phyloP scores from a whole-genome alignment of 1,284 basidiomycete genomes.

The Fomitopsis schrenkii region DNA sequence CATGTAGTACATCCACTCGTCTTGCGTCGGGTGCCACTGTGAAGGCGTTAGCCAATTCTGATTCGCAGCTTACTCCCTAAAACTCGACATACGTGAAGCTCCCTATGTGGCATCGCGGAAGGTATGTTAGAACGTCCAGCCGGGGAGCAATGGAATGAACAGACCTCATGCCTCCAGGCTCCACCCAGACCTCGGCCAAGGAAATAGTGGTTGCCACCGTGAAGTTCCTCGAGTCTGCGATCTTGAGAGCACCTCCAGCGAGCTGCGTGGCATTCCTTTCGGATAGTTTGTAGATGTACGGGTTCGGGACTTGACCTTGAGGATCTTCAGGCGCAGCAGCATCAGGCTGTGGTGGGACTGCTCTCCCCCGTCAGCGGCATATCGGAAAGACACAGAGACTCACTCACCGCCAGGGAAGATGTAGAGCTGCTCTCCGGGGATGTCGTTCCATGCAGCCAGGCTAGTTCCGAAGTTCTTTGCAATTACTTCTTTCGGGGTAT shows the following conservation, averaged over 20 bases:
- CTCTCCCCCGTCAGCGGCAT: not conserved
- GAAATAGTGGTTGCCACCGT: slow-evolving; percentile 54
- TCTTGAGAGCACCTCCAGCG: slow-evolving; percentile 59
- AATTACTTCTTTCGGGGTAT: slow-evolving; percentile 61
- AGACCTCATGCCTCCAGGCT: slow-evolving; percentile 55
- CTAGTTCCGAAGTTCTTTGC: slow-evolving; percentile 66
- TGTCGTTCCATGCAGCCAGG: slow-evolving; percentile 49
- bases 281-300: slow-evolving; percentile 55
- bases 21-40: slow-evolving; percentile 72
- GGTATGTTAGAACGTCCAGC: not conserved
- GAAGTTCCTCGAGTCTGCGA: slow-evolving; percentile 54
- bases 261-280: slow-evolving; percentile 45
- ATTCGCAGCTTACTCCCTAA: not conserved
- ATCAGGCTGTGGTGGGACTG: slow-evolving; percentile 34
- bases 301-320: slow-evolving; percentile 48
- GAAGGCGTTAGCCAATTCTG: not conserved
- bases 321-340: slow-evolving; percentile 40
- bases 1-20: slow-evolving; percentile 61
- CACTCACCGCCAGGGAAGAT: slow-evolving; percentile 58
- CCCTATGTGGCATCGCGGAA: slow-evolving; percentile 12
- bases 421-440: slow-evolving; percentile 58
- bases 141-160: not conserved
- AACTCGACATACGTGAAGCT: slow-evolving; percentile 23
- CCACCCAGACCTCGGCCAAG: slow-evolving; percentile 62
- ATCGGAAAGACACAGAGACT: not conserved